Base-by-base conservation (phyloP, 495 filamentous ascomycete species). In the Geopyxis carbonaria region DNA sequence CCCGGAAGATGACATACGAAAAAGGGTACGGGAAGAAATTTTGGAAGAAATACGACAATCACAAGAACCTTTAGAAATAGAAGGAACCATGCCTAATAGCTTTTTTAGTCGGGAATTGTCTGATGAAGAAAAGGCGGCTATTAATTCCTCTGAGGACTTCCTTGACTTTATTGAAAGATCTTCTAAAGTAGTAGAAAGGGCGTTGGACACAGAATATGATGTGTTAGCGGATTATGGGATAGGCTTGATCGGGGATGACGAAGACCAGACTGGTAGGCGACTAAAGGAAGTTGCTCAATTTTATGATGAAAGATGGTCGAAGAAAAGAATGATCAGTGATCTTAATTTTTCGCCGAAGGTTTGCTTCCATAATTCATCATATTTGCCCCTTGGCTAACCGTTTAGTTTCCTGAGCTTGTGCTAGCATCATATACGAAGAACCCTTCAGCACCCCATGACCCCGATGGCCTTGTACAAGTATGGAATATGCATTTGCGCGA, bases 391-490 rank as follows among this genome's bases (percentile, higher is more conserved):
- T 9, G 23, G 23, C 22, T 19, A 8, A 36, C 16, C 7, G 3
- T 13, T 24, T 41, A 78, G 69, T 94, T 91, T 47, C 78, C 79
- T 22, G 91, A 99, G 60, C 72, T 99, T 15, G 66, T 95, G 20
- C 69, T 94, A 13, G 85, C 89, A 19, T 76, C 87, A 10, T 94
- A 99, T 57, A 95, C 91, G 40, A 95, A 94, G 58, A 93, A 93
- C 52, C 80, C 84, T 4, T 78, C 84, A 22, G 83, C 89, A 5
- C 91, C 91, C 21, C 84, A 95, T 59, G 87, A 94, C 43, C 89
- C 89, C 9, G 81, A 87, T 50, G 89, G 89, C 34, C 70, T 99
- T 24, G 73, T 99, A 20, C 85, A 94, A 55, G 74, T 99, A 28
- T 99, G 89, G 89, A 99, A 94, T 58, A 67, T 84, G 57, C 86